Percentiles rank a stretch among this genome's conserved stretches.
Evolutionary conservation across 176 grass and related monocot species (phyloP).

Genomic region (Eragrostis nindensis): DNA sequence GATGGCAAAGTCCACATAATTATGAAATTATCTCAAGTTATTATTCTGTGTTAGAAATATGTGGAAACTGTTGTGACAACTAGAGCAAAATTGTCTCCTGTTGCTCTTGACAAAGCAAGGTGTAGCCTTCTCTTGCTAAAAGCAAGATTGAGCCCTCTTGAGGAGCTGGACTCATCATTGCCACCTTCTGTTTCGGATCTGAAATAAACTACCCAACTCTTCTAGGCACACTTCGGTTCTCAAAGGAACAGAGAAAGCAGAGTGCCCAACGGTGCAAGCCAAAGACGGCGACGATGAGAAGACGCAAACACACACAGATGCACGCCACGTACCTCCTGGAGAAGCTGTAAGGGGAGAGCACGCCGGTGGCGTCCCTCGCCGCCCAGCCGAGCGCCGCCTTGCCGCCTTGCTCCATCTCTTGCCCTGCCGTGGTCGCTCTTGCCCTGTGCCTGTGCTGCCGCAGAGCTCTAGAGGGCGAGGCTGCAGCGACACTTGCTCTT

Average conservation of each 20-base stretch:
- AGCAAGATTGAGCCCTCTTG: no score
- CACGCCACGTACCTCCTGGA: constrained; percentile 47
- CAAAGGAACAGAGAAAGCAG: background rate
- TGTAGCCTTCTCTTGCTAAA: no score
- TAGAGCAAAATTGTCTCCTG: no score
- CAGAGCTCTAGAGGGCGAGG: constrained; percentile 6
- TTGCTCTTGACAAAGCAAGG: no score
- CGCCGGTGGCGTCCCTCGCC: constrained; percentile 61
- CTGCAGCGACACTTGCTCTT: background rate
- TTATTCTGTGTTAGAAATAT: no score
- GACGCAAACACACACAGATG: background rate
- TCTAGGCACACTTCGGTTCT: background rate
- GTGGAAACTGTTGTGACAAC: no score
- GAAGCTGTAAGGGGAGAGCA: constrained; percentile 66
- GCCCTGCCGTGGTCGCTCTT: constrained; percentile 3
- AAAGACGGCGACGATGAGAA: background rate
- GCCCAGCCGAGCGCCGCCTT: constrained; percentile 63
- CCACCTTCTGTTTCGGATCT: no score
- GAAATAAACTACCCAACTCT: background rate
- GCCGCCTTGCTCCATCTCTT: constrained; percentile 43
- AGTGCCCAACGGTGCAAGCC: background rate
- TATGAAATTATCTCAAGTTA: no score
- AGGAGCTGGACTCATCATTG: no score
- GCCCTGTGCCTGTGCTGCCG: background rate
- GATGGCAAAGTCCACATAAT: no score